Evolutionary conservation across 2,329 filamentous ascomycete species (phyloP), one percentile per base, ranked within the genome.

Genomic region (Mariannaea sp.): DNA sequence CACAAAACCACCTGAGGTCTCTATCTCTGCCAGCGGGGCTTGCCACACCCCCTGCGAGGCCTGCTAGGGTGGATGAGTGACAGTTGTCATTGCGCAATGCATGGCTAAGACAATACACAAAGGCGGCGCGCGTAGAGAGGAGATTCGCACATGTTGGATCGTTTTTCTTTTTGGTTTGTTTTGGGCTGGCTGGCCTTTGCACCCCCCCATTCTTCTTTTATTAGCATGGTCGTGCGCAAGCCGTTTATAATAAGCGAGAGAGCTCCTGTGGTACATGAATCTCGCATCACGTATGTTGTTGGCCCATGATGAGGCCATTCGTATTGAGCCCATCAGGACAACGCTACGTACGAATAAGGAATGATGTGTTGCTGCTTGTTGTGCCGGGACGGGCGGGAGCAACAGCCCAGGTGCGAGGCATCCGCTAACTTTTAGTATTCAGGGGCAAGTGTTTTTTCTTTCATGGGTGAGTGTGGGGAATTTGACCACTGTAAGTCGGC

Each of bases 1-100:
- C 36, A 36, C 46, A 49, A 57, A 62, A 50, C 56, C 61, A 63
- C 61, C 54, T 59, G 56, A 59, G 58, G n/a, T n/a, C 50, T 57
- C 10, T 19, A 41, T 50, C 36, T 49, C 57, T 43, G 46, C 32
- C 50, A 48, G 59, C 55, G 54, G 57, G 58, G 60, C 56, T 27
- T 26, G 38, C 16, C 19, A 51, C 30, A n/a, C 41, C 44, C 53
- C 56, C 49, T 56, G 52, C 35, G 42, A 41, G 27, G 40, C 39
- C 33, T 19, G 41, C 39, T 17, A 32, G 53, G 43, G 42, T 30
- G 45, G 22, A 40, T 29, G 41, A 27, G 39, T 20, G 42, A 29
- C 36, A 24, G 29, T 17, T 35, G 43, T 42, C 35, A 41, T 47
- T 41, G 53, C 51, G 45, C 46, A 54, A 33, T 48, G 36, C 35